These are phyloP conservation scores for Coniochaeta prunicola DNA, from an alignment of 2,329 filamentous ascomycete species.

Conservation along the genomic window DNA sequence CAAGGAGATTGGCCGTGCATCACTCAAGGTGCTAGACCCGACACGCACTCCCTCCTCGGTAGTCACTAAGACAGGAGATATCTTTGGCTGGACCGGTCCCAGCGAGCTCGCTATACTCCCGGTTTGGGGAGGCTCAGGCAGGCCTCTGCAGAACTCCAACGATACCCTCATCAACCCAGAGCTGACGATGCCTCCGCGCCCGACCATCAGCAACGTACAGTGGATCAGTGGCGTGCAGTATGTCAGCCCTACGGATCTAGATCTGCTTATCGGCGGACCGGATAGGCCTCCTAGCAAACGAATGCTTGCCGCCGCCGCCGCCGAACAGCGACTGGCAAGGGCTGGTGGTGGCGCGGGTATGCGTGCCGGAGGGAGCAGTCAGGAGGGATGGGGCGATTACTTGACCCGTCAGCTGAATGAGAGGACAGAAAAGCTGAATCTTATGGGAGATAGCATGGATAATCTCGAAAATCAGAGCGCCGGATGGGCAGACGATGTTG, in stretches of 20 bases:
- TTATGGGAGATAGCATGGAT: conserved; percentile 81
- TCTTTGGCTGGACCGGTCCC: conserved; percentile 83
- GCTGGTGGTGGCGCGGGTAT: conserved; percentile 12
- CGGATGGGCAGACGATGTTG: conserved; percentile 81
- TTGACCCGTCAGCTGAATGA: conserved; percentile 84
- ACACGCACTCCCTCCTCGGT: conserved; percentile 61
- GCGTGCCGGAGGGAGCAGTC: conserved; percentile 23
- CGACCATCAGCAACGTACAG: conserved; percentile 90
- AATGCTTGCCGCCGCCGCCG: conserved; percentile 72
- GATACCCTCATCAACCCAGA: conserved; percentile 77
- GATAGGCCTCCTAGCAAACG: conserved; percentile 82
- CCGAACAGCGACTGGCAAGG: conserved; percentile 59
- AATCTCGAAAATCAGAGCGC: conserved; percentile 72
- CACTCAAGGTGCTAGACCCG: conserved; percentile 65
- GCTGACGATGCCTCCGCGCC: conserved; percentile 66
- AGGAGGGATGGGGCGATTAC: conserved; percentile 70
- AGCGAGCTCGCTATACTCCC: conserved; percentile 79
- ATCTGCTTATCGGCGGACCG: conserved; percentile 82
- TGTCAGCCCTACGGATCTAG: conserved; percentile 78
- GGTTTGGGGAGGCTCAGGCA: conserved; percentile 67
- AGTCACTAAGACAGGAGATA: conserved; percentile 71
- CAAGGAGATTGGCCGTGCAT: conserved; percentile 69
- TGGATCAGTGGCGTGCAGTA: conserved; percentile 96
- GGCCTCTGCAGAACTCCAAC: conserved; percentile 51
- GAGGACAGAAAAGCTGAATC: conserved; percentile 76